Conservation (phyloP, 2,329 filamentous ascomycete species). For the Drechslerella stenobrocha region DNA sequence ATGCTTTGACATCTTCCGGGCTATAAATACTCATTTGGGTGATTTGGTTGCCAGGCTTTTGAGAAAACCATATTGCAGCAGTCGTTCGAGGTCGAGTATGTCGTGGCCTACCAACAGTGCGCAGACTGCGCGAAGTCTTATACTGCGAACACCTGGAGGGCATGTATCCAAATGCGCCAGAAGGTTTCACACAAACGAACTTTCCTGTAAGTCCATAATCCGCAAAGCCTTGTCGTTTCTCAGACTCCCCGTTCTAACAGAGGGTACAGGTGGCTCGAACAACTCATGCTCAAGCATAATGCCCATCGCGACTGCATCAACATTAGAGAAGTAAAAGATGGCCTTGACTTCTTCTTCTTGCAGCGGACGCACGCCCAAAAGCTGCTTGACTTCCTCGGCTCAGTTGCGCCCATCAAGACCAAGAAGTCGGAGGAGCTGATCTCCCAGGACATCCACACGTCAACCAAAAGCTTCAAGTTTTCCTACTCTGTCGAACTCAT, state of each 20-base stretch:
- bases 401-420: conserved; percentile 73
- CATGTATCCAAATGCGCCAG: conserved; percentile 90
- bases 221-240: no score
- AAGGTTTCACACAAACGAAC: conserved; percentile 95
- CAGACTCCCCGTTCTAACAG: no score
- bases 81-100: conserved; percentile 89
- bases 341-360: conserved; percentile 93
- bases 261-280: conserved; percentile 65
- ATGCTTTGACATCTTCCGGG: no score
- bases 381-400: conserved; percentile 86
- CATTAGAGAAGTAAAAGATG: conserved; percentile 95
- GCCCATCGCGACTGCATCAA: conserved; percentile 94
- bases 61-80: conserved; percentile 79
- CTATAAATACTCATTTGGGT: no score
- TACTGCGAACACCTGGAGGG: conserved; percentile 93
- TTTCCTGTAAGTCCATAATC: conserved; percentile 62
- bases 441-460: conserved; percentile 88
- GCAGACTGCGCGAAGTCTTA: conserved; percentile 94
- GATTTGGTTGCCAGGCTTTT: conserved; percentile 59
- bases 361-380: conserved; percentile 88
- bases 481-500: conserved; percentile 85
- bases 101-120: conserved; percentile 89
- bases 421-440: conserved; percentile 94
- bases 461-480: conserved; percentile 91
- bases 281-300: conserved; percentile 90